Conservation (phyloP, 768 basidiomycete genomes). For the Amanita rimosa region DNA sequence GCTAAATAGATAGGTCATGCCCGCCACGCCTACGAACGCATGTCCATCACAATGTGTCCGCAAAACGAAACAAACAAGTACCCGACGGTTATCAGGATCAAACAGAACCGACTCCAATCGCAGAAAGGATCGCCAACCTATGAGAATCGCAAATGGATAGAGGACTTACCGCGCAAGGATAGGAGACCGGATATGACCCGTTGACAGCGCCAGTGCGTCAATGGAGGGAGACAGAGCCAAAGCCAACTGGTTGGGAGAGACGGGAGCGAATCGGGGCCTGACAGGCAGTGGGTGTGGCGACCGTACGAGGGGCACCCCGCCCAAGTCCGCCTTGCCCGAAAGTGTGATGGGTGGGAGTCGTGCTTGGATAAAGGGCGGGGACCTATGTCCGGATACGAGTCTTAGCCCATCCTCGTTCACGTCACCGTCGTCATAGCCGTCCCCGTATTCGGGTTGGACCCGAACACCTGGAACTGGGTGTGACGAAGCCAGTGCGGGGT, state of each 20-base stretch:
- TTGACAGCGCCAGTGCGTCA: not conserved
- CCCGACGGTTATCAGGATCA: too few relatives aligned
- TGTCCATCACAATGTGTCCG: too few relatives aligned
- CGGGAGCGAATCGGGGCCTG: slow-evolving; percentile 10
- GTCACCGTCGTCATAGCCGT: too few relatives aligned
- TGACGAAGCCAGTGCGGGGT: not conserved
- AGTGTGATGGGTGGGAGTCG: slow-evolving; percentile 7
- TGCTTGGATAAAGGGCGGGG: slow-evolving; percentile 20
- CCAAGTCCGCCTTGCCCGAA: too few relatives aligned
- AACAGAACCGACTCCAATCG: too few relatives aligned
- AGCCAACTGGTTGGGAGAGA: not conserved
- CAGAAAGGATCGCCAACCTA: too few relatives aligned
- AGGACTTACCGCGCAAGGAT: slow-evolving; percentile 14
- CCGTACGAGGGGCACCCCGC: too few relatives aligned
- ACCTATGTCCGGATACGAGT: slow-evolving; percentile 9
- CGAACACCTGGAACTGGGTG: not conserved
- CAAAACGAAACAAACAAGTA: too few relatives aligned
- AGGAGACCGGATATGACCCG: slow-evolving; percentile 11
- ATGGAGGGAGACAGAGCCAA: not conserved
- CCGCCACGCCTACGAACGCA: too few relatives aligned
- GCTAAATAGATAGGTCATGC: too few relatives aligned
- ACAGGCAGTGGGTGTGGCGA: slow-evolving; percentile 15
- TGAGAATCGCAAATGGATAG: not conserved
- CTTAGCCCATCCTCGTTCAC: too few relatives aligned
- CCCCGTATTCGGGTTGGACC: not conserved